phyloP scores from a whole-genome alignment of 2,329 filamentous ascomycete genomes.

The Rosellinia necatrix region DNA sequence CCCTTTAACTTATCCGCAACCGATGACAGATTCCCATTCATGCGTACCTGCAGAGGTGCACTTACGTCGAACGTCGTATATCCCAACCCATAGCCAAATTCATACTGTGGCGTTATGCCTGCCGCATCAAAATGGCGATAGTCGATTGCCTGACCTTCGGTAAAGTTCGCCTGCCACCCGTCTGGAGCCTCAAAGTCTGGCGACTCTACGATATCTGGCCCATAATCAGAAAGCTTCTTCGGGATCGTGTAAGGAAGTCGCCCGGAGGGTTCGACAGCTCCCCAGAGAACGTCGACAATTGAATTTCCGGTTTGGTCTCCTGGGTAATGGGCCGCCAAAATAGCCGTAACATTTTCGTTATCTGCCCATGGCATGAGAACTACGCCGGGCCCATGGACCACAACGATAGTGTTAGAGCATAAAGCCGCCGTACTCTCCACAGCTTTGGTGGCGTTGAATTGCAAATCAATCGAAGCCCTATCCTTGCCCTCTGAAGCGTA shows the following conservation, averaged over 20 bases:
- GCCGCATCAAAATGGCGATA: conserved; percentile 68
- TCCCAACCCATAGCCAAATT: conserved; percentile 66
- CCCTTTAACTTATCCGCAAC: conserved; percentile 39
- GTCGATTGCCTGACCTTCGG: conserved; percentile 69
- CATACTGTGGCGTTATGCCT: conserved; percentile 63
- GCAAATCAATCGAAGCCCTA: conserved; percentile 56
- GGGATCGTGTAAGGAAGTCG: conserved; percentile 73
- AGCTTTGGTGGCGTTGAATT: conserved; percentile 66
- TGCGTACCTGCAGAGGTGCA: conserved; percentile 49
- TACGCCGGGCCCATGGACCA: conserved; percentile 65
- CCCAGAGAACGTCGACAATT: conserved; percentile 65
- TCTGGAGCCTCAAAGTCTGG: conserved; percentile 45
- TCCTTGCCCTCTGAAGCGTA: conserved; percentile 70
- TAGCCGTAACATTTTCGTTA: conserved; percentile 64
- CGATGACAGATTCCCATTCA: conserved; percentile 28
- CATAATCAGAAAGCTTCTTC: conserved; percentile 54
- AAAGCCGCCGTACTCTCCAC: conserved; percentile 52
- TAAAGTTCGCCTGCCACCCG: conserved; percentile 56
- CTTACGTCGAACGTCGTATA: conserved; percentile 55
- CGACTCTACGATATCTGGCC: conserved; percentile 46
- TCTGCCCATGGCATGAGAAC: conserved; percentile 59
- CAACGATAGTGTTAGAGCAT: conserved; percentile 57
- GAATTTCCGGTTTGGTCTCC: conserved; percentile 66
- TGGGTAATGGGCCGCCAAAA: conserved; percentile 63
- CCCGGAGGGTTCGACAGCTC: conserved; percentile 62